Conservation (phyloP, 2,329 filamentous ascomycete species). For the Dactylellina leptospora region DNA sequence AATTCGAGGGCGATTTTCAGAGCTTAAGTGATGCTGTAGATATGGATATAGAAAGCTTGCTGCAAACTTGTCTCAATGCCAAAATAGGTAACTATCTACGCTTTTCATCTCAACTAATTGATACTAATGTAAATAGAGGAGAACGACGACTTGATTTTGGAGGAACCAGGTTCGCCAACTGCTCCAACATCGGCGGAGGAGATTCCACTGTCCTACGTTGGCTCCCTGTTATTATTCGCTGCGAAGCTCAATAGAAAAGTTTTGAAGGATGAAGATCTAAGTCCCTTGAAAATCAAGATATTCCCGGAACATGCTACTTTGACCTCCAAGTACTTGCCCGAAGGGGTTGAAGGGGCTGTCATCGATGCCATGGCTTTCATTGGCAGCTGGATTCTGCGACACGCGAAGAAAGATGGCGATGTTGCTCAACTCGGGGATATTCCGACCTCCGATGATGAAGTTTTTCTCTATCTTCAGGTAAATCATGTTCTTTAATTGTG, state of each 20-base stretch:
- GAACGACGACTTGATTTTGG: neutral
- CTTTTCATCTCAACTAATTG: neutral
- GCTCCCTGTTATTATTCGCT: conserved; percentile 56
- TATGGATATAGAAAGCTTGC: conserved; percentile 40
- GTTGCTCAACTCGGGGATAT: conserved; percentile 38
- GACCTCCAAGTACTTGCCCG: conserved; percentile 54
- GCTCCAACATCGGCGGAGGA: conserved; percentile 56
- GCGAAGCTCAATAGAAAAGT: conserved; percentile 53
- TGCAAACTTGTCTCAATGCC: conserved; percentile 39
- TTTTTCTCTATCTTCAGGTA: conserved; percentile 57
- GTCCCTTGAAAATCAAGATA: conserved; percentile 39
- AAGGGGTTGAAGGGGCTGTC: conserved; percentile 54
- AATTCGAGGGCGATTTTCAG: neutral
- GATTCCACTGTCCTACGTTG: conserved; percentile 57
- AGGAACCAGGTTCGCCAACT: conserved; percentile 38
- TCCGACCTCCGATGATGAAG: conserved; percentile 51
- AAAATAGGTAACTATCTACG: conserved; percentile 10
- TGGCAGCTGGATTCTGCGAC: conserved; percentile 55
- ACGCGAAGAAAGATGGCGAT: conserved; percentile 53
- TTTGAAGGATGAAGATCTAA: conserved; percentile 32
- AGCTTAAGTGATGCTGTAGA: conserved; percentile 37
- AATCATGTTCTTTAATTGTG: neutral
- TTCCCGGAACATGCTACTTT: conserved; percentile 57
- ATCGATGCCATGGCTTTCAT: conserved; percentile 57
- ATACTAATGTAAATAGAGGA: conserved; percentile 19